These are phyloP conservation scores for Physcomitrium patens DNA, from an alignment of 225 moss, liverwort and hornwort genomes.

Conservation along the genomic window DNA sequence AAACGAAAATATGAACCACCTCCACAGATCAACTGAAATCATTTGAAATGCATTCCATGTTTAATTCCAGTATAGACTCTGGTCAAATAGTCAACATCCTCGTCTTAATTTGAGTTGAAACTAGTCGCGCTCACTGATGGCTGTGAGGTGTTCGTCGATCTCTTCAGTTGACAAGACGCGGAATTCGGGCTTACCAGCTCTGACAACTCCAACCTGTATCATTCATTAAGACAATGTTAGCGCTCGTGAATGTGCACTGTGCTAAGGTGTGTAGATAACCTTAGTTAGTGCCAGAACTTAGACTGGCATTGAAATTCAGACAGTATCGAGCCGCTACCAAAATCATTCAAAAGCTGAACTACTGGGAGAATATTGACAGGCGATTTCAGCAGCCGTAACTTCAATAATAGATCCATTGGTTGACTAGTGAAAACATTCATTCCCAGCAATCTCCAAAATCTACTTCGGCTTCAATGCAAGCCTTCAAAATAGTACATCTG, in stretches of 20 bases:
- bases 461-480: constrained; percentile 19
- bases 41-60: constrained; percentile 10
- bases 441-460: background rate
- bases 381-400: background rate
- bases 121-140: constrained; percentile 52
- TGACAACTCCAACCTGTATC: constrained; percentile 45
- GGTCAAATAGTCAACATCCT: constrained; percentile 8
- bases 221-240: background rate
- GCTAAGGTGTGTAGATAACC: background rate
- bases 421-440: background rate
- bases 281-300: background rate
- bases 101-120: background rate
- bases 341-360: constrained; percentile 17
- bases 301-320: background rate
- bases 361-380: background rate
- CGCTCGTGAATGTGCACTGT: background rate
- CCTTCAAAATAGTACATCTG: constrained; percentile 24
- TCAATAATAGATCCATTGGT: constrained; percentile 24
- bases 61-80: constrained; percentile 17
- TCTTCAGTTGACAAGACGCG: constrained; percentile 37
- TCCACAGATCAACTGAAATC: background rate
- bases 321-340: constrained; percentile 6
- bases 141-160: constrained; percentile 47
- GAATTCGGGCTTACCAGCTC: constrained; percentile 34
- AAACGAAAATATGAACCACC: constrained; percentile 20